phyloP scores from a whole-genome alignment of 2,329 filamentous ascomycete species.

The Colletotrichum higginsianum region DNA sequence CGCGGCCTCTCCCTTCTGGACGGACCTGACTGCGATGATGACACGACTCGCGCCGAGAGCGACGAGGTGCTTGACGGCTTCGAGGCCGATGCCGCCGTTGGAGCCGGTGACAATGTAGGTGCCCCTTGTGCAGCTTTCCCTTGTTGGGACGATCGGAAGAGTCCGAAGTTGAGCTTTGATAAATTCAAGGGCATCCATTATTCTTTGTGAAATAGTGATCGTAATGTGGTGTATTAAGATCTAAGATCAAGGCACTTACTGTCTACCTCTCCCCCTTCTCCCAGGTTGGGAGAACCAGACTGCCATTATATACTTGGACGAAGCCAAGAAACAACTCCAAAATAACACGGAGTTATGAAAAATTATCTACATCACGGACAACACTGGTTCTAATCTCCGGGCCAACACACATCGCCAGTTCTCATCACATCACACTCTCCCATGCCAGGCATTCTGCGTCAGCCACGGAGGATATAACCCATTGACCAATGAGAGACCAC shows the following conservation, averaged over 20 bases:
- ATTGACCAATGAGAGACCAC: constrained; percentile 10
- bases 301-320: no score
- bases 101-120: constrained; percentile 52
- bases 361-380: no score
- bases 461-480: not conserved
- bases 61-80: constrained; percentile 53
- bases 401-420: no score
- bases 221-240: not conserved
- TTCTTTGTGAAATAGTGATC: not conserved
- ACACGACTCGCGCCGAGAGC: constrained; percentile 49
- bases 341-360: no score
- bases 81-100: constrained; percentile 53
- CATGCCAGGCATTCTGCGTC: not conserved
- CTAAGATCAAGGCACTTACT: no score
- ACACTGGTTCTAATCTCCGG: no score
- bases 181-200: not conserved
- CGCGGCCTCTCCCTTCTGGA: constrained; percentile 25
- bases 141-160: constrained; percentile 5
- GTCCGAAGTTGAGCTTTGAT: not conserved
- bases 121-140: not conserved
- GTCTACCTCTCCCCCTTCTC: no score
- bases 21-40: constrained; percentile 51
- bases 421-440: no score
- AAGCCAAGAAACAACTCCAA: no score
- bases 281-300: no score